Conservation (phyloP, 2,329 filamentous ascomycete genomes). For the Fusarium clavum region DNA sequence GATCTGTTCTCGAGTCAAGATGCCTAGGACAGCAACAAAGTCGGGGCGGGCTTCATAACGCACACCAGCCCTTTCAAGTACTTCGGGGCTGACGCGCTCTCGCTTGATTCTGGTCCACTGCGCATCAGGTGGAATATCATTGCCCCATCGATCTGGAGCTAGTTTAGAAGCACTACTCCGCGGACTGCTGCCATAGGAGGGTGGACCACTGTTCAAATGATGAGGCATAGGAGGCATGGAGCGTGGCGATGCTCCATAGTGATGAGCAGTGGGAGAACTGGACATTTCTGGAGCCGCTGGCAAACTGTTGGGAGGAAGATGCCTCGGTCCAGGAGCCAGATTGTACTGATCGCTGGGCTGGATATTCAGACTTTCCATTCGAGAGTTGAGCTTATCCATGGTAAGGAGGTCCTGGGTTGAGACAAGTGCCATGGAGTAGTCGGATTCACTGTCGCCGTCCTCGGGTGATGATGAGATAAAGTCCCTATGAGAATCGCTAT, state of each 20-base stretch:
- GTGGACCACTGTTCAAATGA: conserved; percentile 45
- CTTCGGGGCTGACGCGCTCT: conserved; percentile 67
- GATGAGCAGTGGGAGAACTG: conserved; percentile 48
- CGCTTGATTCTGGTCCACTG: conserved; percentile 70
- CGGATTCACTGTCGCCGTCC: conserved; percentile 50
- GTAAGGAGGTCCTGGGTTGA: conserved; percentile 66
- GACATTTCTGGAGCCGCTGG: conserved; percentile 48
- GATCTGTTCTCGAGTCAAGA: conserved; percentile 64
- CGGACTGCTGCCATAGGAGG: conserved; percentile 52
- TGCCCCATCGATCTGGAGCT: conserved; percentile 68
- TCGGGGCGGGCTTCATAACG: conserved; percentile 70
- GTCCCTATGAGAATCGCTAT: conserved; percentile 44
- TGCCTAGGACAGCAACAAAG: conserved; percentile 71
- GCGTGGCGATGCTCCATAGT: conserved; percentile 55
- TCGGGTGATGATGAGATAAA: conserved; percentile 55
- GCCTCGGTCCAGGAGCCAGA: conserved; percentile 52
- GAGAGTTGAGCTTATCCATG: conserved; percentile 57
- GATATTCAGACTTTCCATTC: conserved; percentile 57
- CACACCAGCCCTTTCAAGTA: conserved; percentile 65
- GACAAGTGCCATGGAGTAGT: conserved; percentile 60
- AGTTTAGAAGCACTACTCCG: conserved; percentile 52
- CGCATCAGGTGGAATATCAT: conserved; percentile 66
- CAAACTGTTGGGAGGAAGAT: conserved; percentile 50
- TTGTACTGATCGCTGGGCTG: conserved; percentile 51
- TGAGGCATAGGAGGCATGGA: conserved; percentile 52